Conservation (phyloP, 2,329 filamentous ascomycete genomes). For the Aspergillus phoenicis region DNA sequence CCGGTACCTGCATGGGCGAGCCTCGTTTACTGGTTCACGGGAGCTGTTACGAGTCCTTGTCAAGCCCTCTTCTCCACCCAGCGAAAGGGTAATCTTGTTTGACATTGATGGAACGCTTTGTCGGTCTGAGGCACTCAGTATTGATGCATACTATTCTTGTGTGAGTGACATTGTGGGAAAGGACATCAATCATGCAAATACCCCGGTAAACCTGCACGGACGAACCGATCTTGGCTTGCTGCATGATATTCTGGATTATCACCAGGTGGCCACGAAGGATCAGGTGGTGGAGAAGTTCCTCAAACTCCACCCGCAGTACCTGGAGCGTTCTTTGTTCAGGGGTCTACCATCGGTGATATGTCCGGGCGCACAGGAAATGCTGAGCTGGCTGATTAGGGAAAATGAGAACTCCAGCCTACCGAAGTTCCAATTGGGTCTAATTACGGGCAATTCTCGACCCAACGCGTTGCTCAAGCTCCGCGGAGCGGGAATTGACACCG, state of each 20-base stretch:
- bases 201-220: slow-evolving; percentile 17
- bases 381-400: slow-evolving; percentile 12
- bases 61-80: slow-evolving; percentile 1
- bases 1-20: slow-evolving; percentile 17
- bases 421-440: slow-evolving; percentile 9
- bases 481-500: slow-evolving; percentile 12
- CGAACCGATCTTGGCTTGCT: slow-evolving; percentile 18
- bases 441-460: slow-evolving; percentile 19
- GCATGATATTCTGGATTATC: slow-evolving; percentile 16
- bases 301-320: slow-evolving; percentile 12
- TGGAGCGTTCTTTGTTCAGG: slow-evolving; percentile 14
- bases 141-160: slow-evolving; percentile 20
- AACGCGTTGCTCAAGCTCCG: slow-evolving; percentile 17
- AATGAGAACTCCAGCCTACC: not conserved
- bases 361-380: slow-evolving; percentile 5
- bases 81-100: slow-evolving; percentile 13
- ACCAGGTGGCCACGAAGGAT: slow-evolving; percentile 8
- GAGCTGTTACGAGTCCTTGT: slow-evolving; percentile 17
- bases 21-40: slow-evolving; percentile 14
- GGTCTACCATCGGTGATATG: slow-evolving; percentile 11
- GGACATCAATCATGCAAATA: slow-evolving; percentile 17
- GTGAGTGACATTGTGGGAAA: slow-evolving; percentile 16
- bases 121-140: slow-evolving; percentile 18
- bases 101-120: slow-evolving; percentile 20
- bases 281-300: slow-evolving; percentile 11